phyloP scores from a whole-genome alignment of 495 filamentous ascomycete genomes.

The Oleoguttula mirabilis region DNA sequence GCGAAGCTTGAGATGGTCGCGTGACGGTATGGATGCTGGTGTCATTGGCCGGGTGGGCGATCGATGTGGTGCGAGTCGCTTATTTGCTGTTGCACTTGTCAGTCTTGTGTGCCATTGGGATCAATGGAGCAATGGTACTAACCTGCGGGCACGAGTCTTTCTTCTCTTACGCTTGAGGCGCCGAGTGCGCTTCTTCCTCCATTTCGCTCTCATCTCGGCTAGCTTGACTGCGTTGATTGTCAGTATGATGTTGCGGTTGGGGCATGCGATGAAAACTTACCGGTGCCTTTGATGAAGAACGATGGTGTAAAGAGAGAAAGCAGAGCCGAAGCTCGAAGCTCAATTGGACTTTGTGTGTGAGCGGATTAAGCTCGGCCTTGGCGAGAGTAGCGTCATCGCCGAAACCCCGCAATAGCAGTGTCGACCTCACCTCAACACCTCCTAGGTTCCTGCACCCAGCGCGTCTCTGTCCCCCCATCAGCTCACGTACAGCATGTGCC shows the following conservation, averaged over 20 bases:
- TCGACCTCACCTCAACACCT: no score
- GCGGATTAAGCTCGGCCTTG: not conserved
- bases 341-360: not conserved
- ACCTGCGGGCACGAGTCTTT: conserved; percentile 95
- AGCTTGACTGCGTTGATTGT: conserved; percentile 13
- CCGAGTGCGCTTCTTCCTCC: conserved; percentile 98
- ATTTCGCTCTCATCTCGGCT: conserved; percentile 93
- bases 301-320: not conserved
- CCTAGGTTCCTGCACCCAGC: no score
- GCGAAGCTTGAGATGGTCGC: conserved; percentile 18
- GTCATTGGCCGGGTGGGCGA: conserved; percentile 15
- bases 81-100: conserved; percentile 30
- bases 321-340: no score
- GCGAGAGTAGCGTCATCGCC: not conserved
- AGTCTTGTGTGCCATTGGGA: conserved; percentile 4
- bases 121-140: conserved; percentile 31
- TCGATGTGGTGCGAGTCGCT: conserved; percentile 26
- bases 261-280: not conserved
- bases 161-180: conserved; percentile 97
- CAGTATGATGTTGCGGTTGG: not conserved
- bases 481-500: no score
- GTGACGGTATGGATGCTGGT: conserved; percentile 14
- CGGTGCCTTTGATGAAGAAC: not conserved
- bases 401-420: no score
- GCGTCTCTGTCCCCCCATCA: no score